Percentiles rank a stretch among this genome's conserved stretches.
These are phyloP conservation scores for Termitomyces sp. DNA, from an alignment of 768 basidiomycete species.

Conservation along the genomic window DNA sequence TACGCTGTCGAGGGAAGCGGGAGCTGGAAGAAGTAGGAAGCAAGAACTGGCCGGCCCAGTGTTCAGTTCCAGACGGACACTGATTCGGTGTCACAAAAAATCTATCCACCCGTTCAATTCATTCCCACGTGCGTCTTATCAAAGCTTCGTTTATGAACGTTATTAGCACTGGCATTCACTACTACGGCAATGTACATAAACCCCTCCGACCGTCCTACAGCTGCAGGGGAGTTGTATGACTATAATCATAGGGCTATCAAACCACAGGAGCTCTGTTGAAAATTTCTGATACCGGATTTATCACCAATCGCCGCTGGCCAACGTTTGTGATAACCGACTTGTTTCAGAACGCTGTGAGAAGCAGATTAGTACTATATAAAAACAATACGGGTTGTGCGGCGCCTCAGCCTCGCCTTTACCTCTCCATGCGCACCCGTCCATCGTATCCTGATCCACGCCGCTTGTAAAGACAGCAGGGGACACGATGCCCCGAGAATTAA, in stretches of 20 bases:
- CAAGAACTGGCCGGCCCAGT: conserved; percentile 8
- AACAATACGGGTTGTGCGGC: neutral
- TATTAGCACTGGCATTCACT: neutral
- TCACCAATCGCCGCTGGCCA: neutral
- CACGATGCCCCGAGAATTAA: conserved; percentile 24
- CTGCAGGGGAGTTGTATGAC: neutral
- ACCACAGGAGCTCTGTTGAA: neutral
- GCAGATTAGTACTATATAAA: neutral
- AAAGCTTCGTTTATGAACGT: neutral
- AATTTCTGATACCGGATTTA: neutral
- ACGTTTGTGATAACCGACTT: neutral
- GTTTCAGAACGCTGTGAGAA: neutral
- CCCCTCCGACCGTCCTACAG: too few species aligned
- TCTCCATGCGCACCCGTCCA: conserved; percentile 72
- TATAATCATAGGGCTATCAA: neutral
- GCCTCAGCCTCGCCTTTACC: conserved; percentile 89
- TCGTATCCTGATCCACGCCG: conserved; percentile 23
- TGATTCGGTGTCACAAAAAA: conserved; percentile 15
- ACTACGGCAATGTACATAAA: neutral
- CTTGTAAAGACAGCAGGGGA: conserved; percentile 17
- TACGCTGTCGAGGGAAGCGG: neutral
- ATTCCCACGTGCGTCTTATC: conserved; percentile 10
- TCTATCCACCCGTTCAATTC: conserved; percentile 12
- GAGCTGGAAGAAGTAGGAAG: neutral
- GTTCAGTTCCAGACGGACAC: conserved; percentile 9